Evolutionary conservation across 1,284 basidiomycete species (phyloP), one percentile per base, ranked within the genome.

Genomic region (Ganoderma sp.): DNA sequence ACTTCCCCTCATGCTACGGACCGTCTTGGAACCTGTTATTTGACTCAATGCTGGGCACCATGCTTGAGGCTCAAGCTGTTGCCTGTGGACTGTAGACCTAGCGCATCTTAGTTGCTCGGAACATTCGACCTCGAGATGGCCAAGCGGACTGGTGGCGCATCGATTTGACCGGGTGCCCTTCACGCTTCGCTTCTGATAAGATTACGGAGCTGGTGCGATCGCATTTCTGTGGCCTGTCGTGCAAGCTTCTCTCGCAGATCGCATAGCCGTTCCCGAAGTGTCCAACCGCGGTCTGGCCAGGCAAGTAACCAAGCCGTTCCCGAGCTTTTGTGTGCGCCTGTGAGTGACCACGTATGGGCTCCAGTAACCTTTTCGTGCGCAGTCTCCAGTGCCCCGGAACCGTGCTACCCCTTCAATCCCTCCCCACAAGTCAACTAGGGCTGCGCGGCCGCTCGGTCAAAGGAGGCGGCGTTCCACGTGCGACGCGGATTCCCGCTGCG

Each of bases 331-430:
- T 72, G 66, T 68, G 66, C 63, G 57, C 71, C 57, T 72, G 71
- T 72, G 71, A 68, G 65, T 63, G 42, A 52, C 65, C 58, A 62
- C 65, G 63, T 37, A 66, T 61, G 65, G 67, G 67, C 65, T 60
- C 64, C 32, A 57, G 63, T 39, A 60, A 61, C 34, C 63, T 59
- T 41, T 62, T 37, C 60, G 37, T 59, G 54, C 66, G 37, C 66
- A 72, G 67, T 72, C 71, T 72, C 71, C 71, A 48, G 28, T 60
- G 7, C 43, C 39, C 62, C 65, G 71, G 71, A 66, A 65, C 71
- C 65, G n/a, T 67, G 64, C 67, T 72, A 45, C 71, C 71, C 63
- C 41, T 69, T 70, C 66, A 48, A 69, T 67, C 56, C 28, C 15
- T 17, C 65, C 64, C 61, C 61, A 70, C 66, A 56, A 25, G 62